These are phyloP conservation scores for Tetragonia tetragonoides DNA, from an alignment of 148 eudicot genomes.

Conservation along the genomic window DNA sequence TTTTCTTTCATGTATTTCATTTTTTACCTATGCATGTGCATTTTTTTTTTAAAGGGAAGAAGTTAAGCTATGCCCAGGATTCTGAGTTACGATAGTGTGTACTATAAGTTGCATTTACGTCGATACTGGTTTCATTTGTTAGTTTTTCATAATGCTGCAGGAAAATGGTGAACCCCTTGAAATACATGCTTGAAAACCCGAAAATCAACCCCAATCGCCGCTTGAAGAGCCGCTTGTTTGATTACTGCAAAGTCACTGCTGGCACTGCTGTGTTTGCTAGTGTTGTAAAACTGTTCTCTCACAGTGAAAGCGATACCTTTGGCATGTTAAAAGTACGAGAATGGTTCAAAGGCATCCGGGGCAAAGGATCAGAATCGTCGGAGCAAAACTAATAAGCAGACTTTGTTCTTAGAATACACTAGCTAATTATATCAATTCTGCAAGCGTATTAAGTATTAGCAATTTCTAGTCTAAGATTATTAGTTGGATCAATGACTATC, in stretches of 20 bases:
- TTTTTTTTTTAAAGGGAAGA: no score
- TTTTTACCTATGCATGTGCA: no score
- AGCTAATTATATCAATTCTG: no score
- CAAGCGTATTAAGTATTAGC: no score
- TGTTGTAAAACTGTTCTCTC: neutral
- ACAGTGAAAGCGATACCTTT: neutral
- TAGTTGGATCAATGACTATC: no score
- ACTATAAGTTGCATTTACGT: no score
- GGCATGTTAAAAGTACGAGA: constrained; percentile 3
- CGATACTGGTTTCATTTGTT: no score
- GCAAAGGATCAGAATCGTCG: neutral
- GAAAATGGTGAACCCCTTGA: constrained; percentile 9
- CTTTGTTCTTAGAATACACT: neutral
- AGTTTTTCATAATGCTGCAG: neutral
- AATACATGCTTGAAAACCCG: constrained; percentile 8
- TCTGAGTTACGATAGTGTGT: no score
- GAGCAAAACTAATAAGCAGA: neutral
- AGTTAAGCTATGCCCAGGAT: no score
- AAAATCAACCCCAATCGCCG: constrained; percentile 1
- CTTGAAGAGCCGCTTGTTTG: constrained; percentile 9
- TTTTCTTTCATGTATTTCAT: no score
- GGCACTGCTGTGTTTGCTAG: neutral
- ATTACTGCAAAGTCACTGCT: constrained; percentile 16
- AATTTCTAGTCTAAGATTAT: no score
- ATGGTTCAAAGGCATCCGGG: constrained; percentile 5